phyloP scores from a whole-genome alignment of 108 stramenopile genomes.

The Schizochytrium sp. region DNA sequence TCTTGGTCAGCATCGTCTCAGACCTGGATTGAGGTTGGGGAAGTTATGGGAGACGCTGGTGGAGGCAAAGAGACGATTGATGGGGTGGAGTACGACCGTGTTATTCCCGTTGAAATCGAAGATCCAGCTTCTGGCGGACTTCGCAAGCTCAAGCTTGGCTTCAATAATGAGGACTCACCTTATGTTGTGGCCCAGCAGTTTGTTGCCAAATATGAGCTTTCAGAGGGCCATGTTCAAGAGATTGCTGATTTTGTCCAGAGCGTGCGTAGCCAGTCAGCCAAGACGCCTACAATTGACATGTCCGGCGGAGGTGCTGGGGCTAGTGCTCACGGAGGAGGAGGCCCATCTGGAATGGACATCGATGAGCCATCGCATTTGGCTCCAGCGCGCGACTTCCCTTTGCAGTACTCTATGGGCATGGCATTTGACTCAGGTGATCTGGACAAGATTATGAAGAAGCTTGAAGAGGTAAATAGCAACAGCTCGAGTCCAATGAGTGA shows the following conservation, averaged over 20 bases:
- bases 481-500: neutral
- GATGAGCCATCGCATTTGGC: neutral
- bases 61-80: slow-evolving; percentile 37
- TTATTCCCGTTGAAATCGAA: slow-evolving; percentile 35
- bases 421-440: slow-evolving; percentile 45
- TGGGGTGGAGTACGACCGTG: slow-evolving; percentile 26
- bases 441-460: slow-evolving; percentile 57
- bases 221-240: neutral
- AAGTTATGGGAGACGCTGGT: slow-evolving; percentile 56
- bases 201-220: slow-evolving; percentile 20
- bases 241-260: slow-evolving; percentile 58
- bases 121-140: slow-evolving; percentile 36
- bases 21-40: slow-evolving; percentile 59
- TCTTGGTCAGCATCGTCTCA: slow-evolving; percentile 41
- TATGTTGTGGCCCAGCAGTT: slow-evolving; percentile 47
- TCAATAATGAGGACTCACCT: slow-evolving; percentile 55
- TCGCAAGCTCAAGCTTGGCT: slow-evolving; percentile 55
- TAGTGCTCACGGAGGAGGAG: neutral
- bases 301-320: neutral
- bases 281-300: slow-evolving; percentile 53
- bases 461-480: neutral
- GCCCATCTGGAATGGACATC: slow-evolving; percentile 5
- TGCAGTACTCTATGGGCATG: slow-evolving; percentile 7
- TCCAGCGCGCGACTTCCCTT: neutral
- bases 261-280: neutral